phyloP scores from a whole-genome alignment of 495 filamentous ascomycete species.

The Echria macrotheca region DNA sequence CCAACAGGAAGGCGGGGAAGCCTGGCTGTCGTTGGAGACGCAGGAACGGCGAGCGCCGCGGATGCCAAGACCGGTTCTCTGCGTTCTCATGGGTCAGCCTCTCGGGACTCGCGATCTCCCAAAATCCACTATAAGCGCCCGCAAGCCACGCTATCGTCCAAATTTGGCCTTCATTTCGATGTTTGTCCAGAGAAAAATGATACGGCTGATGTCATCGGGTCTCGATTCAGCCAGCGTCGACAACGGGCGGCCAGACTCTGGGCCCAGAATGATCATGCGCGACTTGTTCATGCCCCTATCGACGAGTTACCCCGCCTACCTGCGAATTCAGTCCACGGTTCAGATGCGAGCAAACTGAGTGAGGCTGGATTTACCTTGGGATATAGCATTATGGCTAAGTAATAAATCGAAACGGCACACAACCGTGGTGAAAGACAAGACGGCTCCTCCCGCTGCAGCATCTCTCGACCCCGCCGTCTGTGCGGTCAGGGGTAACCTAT shows the following conservation, averaged over 20 bases:
- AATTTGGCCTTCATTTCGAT: background rate
- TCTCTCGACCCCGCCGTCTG: background rate
- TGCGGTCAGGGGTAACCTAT: background rate
- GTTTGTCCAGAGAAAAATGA: background rate
- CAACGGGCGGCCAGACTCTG: background rate
- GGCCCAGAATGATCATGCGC: too few species aligned
- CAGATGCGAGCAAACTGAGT: too few species aligned
- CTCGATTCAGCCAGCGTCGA: background rate
- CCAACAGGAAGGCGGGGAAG: background rate
- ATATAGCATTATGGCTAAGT: background rate
- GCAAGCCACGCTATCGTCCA: conserved; percentile 4
- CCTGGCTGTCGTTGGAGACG: background rate
- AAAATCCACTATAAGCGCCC: conserved; percentile 8
- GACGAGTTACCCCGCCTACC: too few species aligned
- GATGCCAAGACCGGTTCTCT: conserved; percentile 5
- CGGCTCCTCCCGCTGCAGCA: background rate
- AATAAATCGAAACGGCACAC: too few species aligned
- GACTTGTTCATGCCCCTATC: too few species aligned
- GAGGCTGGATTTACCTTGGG: too few species aligned
- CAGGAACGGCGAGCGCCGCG: conserved; percentile 3
- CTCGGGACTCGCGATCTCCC: conserved; percentile 2
- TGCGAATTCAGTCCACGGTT: too few species aligned
- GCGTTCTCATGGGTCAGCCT: conserved; percentile 3
- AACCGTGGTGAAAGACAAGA: background rate
- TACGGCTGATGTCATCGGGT: background rate